Evolutionary conservation across 2,329 filamentous ascomycete species (phyloP).

Genomic region (Ciborinia camelliae): DNA sequence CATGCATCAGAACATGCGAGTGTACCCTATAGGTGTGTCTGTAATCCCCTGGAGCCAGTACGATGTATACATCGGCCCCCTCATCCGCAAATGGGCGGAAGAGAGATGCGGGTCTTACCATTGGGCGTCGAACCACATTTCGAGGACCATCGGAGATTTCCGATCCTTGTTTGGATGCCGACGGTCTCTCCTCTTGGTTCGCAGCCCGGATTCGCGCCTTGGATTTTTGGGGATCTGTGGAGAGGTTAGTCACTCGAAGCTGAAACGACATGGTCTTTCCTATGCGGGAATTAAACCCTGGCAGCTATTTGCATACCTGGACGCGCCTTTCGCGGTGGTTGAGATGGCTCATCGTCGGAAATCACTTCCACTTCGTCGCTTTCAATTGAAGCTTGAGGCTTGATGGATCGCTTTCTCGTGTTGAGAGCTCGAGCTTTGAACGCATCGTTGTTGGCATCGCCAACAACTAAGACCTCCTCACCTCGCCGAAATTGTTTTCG

Average conservation of each 20-base stretch:
- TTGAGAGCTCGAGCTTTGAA: neutral
- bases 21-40: neutral
- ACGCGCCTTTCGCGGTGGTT: neutral
- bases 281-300: too few species aligned
- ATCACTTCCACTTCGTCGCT: neutral
- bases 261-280: too few species aligned
- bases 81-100: neutral
- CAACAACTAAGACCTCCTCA: neutral
- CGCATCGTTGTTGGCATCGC: neutral
- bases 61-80: conserved; percentile 3
- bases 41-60: neutral
- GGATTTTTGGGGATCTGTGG: neutral
- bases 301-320: neutral
- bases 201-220: neutral
- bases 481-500: neutral
- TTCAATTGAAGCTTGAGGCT: neutral
- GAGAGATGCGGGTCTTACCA: fast-evolving
- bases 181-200: neutral
- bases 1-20: neutral
- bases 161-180: neutral
- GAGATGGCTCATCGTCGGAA: neutral
- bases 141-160: neutral
- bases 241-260: neutral
- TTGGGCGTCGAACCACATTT: neutral
- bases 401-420: neutral